Evolutionary conservation across 225 moss, liverwort and hornwort genomes (phyloP).

Genomic region (Asterella californica): DNA sequence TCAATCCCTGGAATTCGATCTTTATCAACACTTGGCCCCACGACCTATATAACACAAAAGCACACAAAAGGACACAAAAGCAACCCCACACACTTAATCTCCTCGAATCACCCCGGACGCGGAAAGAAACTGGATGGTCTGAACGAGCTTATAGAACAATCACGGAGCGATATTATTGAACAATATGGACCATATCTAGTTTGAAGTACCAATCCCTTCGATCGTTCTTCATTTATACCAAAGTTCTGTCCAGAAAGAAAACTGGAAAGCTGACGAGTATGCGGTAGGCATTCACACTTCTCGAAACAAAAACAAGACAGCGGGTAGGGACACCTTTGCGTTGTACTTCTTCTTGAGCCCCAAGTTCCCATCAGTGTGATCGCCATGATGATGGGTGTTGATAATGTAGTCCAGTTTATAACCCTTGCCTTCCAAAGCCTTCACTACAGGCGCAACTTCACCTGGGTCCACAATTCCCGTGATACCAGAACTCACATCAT

Average conservation of each 20-base stretch:
- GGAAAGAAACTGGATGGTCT: neutral
- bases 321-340: conserved; percentile 51
- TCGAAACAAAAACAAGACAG: neutral
- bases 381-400: conserved; percentile 98
- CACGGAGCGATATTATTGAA: no score
- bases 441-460: conserved; percentile 75
- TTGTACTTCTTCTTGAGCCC: conserved; percentile 73
- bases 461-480: conserved; percentile 94
- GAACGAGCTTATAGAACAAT: neutral
- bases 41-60: conserved; percentile 48
- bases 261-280: neutral
- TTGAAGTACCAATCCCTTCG: neutral
- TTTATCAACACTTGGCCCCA: conserved; percentile 86
- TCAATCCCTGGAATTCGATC: conserved; percentile 92
- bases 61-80: conserved; percentile 10
- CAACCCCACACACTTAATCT: neutral
- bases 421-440: conserved; percentile 62
- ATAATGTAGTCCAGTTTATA: conserved; percentile 66
- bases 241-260: neutral
- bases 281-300: neutral
- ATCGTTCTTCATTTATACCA: neutral
- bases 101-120: neutral
- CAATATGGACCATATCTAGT: neutral
- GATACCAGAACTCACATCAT: conserved; percentile 65
- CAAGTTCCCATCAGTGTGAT: conserved; percentile 87